Percentiles rank a stretch among this genome's conserved stretches.
Evolutionary conservation across 148 eudicot species (phyloP).

Genomic region (Rhododendron kiyosumense): DNA sequence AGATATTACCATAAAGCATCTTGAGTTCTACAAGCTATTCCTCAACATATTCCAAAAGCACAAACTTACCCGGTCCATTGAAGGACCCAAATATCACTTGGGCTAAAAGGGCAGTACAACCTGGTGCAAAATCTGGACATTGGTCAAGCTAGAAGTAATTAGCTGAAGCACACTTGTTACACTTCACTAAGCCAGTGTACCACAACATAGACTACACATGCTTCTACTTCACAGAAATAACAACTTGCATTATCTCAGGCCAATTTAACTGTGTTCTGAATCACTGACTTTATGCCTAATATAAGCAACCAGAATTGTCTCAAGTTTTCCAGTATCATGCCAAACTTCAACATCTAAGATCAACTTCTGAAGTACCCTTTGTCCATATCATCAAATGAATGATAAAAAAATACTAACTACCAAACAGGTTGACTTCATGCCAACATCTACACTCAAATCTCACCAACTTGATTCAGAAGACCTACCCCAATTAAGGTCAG

Average conservation of each 20-base stretch:
- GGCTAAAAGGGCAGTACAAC: neutral
- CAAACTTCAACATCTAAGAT: neutral
- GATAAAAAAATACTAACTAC: neutral
- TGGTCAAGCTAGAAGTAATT: conserved; percentile 1
- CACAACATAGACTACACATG: neutral
- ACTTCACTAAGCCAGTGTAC: neutral
- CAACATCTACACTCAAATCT: neutral
- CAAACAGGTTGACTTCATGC: neutral
- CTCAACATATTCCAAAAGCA: neutral
- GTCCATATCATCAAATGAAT: neutral
- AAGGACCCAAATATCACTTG: neutral
- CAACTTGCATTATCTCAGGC: neutral
- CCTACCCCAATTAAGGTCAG: neutral
- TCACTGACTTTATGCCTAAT: neutral
- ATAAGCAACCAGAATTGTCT: neutral
- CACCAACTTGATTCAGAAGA: neutral
- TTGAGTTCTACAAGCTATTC: neutral
- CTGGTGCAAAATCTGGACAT: neutral
- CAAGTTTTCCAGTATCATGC: neutral
- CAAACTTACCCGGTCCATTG: neutral
- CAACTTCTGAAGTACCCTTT: neutral
- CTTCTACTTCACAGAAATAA: neutral
- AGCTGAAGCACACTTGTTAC: neutral
- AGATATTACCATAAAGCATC: neutral
- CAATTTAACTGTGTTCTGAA: neutral